Conservation (phyloP, 306 rosid species). For the Pyrus pyrifolia region DNA sequence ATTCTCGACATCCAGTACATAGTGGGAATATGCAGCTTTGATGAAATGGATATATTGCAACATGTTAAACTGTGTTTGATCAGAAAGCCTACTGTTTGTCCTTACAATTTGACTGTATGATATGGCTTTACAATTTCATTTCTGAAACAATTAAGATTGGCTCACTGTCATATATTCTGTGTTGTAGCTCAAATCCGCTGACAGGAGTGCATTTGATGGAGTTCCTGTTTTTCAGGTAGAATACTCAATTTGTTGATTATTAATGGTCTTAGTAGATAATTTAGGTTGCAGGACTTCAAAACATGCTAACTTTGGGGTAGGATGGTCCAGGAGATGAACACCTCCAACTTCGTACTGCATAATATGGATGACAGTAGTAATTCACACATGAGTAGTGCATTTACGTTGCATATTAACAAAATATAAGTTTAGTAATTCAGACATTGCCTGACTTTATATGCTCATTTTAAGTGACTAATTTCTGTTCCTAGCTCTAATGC, state of each 20-base stretch:
- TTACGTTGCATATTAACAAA: neutral
- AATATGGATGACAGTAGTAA: neutral
- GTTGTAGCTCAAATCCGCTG: constrained; percentile 61
- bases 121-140: neutral
- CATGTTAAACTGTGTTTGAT: neutral
- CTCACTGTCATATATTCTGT: constrained; percentile 11
- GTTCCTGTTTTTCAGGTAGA: constrained; percentile 94
- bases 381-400: neutral
- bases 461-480: neutral
- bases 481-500: neutral
- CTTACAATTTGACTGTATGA: neutral
- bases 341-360: neutral
- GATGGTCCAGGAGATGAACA: neutral
- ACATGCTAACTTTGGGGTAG: neutral
- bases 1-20: no score
- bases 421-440: neutral
- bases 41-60: neutral
- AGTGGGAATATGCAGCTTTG: neutral
- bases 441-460: neutral
- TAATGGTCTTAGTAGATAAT: neutral
- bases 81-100: constrained; percentile 2
- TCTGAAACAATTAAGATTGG: constrained; percentile 11
- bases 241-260: constrained; percentile 17
- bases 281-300: neutral
- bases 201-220: constrained; percentile 68